Percentiles rank a stretch among this genome's conserved stretches.
Conservation (phyloP, 805 yeast species). For the Candida arabinofermentans region DNA sequence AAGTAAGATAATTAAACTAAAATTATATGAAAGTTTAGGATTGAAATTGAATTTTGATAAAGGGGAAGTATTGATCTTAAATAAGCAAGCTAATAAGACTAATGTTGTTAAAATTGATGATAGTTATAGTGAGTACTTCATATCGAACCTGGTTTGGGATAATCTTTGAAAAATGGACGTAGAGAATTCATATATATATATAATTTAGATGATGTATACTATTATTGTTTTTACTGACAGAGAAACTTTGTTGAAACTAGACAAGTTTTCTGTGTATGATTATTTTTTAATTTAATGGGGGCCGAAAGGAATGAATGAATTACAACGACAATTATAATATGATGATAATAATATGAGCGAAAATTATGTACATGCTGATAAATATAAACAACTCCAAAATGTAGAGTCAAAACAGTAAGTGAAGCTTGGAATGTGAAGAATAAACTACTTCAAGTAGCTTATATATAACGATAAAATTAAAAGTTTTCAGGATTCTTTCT, state of each 20-base stretch:
- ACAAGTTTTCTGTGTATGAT: neutral
- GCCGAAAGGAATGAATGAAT: no score
- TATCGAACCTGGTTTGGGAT: constrained; percentile 80
- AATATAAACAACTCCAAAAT: neutral
- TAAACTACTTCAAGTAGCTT: neutral
- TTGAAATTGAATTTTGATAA: constrained; percentile 41
- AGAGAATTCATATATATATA: no score
- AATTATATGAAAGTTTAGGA: constrained; percentile 59
- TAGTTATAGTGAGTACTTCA: constrained; percentile 61
- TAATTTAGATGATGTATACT: neutral
- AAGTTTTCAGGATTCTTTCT: constrained; percentile 75
- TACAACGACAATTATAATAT: constrained; percentile 4
- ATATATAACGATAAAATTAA: constrained; percentile 26
- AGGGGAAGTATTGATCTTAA: constrained; percentile 45
- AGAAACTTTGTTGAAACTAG: no score
- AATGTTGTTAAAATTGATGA: constrained; percentile 47
- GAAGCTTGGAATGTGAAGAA: neutral
- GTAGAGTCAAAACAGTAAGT: neutral
- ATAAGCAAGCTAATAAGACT: constrained; percentile 41
- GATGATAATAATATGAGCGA: neutral
- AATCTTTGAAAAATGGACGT: constrained; percentile 40
- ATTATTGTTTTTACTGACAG: neutral
- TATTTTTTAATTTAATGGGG: no score
- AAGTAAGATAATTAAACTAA: constrained; percentile 50
- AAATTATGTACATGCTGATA: neutral